phyloP scores from a whole-genome alignment of 371 early-diverging fungal species.

The Mortierella sp. region DNA sequence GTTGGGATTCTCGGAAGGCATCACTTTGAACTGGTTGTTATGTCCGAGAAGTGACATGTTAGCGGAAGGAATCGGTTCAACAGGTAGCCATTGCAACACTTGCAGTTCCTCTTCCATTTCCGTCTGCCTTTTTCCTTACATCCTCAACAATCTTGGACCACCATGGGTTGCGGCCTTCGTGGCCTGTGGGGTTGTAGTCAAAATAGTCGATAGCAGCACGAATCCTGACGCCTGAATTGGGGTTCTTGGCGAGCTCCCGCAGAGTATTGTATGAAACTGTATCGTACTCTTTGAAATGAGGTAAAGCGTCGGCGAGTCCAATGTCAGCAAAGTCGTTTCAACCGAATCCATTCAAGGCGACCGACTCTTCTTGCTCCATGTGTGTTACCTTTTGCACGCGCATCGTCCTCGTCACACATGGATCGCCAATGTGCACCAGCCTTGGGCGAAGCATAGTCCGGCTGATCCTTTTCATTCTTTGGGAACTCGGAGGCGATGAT shows the following conservation, averaged over 20 bases:
- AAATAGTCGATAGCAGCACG: slow-evolving; percentile 44
- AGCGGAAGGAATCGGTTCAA: too few species aligned
- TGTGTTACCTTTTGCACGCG: slow-evolving; percentile 31
- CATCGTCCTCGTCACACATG: slow-evolving; percentile 63
- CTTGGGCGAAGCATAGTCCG: slow-evolving; percentile 78
- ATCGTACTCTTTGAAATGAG: slow-evolving; percentile 34
- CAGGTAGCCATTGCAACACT: too few species aligned
- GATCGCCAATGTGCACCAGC: slow-evolving; percentile 84
- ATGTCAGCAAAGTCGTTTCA: background rate
- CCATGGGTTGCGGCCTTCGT: slow-evolving; percentile 30
- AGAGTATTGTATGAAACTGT: slow-evolving; percentile 41
- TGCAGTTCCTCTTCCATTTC: too few species aligned
- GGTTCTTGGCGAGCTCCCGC: slow-evolving; percentile 32
- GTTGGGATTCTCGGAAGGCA: slow-evolving; percentile 16
- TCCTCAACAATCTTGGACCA: slow-evolving; percentile 48
- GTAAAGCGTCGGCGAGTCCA: too few species aligned
- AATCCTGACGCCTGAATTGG: slow-evolving; percentile 48
- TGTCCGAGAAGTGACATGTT: background rate
- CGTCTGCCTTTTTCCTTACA: slow-evolving; percentile 7
- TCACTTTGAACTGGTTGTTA: slow-evolving; percentile 26
- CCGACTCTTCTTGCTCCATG: background rate
- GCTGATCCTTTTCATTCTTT: slow-evolving; percentile 54
- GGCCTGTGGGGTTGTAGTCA: slow-evolving; percentile 36
- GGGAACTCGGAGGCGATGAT: slow-evolving; percentile 70
- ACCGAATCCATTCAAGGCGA: background rate